Conservation (phyloP, 768 basidiomycete species). For the Tulasnella sp. region DNA sequence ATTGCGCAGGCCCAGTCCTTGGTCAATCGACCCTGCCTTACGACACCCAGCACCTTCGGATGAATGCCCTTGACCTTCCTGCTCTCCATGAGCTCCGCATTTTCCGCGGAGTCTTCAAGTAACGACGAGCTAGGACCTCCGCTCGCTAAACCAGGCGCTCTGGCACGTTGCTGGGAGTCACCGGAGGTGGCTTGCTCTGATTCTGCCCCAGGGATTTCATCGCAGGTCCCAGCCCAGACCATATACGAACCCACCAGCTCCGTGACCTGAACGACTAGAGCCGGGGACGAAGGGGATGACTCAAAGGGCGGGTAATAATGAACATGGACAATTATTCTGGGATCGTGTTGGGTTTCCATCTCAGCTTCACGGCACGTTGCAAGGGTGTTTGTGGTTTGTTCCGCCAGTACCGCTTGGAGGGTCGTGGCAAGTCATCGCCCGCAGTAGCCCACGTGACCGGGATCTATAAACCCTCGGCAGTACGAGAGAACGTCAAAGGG, state of each 20-base stretch:
- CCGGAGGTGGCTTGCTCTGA: constrained; percentile 28
- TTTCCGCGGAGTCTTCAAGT: constrained; percentile 41
- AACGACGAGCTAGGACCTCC: constrained; percentile 8
- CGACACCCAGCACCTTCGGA: constrained; percentile 48
- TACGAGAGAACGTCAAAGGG: no score
- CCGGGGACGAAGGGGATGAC: constrained; percentile 7
- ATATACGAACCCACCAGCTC: constrained; percentile 69
- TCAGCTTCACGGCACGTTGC: neutral
- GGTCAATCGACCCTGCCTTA: constrained; percentile 54
- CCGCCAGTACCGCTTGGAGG: neutral
- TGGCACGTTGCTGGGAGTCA: neutral
- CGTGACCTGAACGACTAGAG: constrained; percentile 54
- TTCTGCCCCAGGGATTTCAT: constrained; percentile 35
- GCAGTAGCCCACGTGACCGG: no score
- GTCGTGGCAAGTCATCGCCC: no score
- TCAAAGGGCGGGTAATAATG: constrained; percentile 21
- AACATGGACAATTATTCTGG: constrained; percentile 1
- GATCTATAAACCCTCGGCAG: no score
- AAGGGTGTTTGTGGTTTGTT: neutral
- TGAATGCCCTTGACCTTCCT: constrained; percentile 53
- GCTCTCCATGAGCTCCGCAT: constrained; percentile 34
- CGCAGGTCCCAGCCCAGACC: constrained; percentile 73
- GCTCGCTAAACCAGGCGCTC: neutral
- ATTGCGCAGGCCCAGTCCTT: constrained; percentile 82
- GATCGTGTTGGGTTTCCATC: neutral